Base-by-base conservation (phyloP, 139 green algal species). In the Picochlorum sp. region DNA sequence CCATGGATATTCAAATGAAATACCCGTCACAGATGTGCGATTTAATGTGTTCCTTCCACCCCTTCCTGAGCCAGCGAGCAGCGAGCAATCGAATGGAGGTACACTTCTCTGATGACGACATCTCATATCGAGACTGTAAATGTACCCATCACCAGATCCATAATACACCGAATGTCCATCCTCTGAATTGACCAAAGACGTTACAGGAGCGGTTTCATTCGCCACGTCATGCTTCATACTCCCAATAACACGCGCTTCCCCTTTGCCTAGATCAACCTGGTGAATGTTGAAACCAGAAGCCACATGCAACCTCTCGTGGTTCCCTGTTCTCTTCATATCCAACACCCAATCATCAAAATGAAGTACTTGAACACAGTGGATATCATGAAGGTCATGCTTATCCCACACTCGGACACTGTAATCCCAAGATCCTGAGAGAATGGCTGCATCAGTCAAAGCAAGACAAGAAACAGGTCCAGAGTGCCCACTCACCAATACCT, bases 1-100 rank as follows among this genome's bases (percentile, higher is more conserved):
- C 75, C 82, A 90, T 21, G 84, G 84, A 68, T 87, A 82, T 23
- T 90, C 84, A 13, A 78, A 77, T 10, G 74, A 21, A 23, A 88
- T 60, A 4, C 58, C 65, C 11, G 70, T 58, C 44, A 85, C 58
- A 41, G 23, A 41, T 15, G 16, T 28, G 21, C 10, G n/a, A 45
- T 57, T 68, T 15, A 57, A 24, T 44, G 18, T 59, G 2, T 66
- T 71, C 59, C 80, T 41, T 41, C 34, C 34, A 41, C 34, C 34
- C 34, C 34, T 41, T 41, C 8, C 34, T 41, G 34, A 41, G 8
- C 34, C 34, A 41, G 34, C 34, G 8, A 41, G 34, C 8, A 13
- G 8, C 8, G 34, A 41, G 34, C 34, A 41, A 11, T 41, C 34
- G 34, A 41, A 41, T 41, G 8, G 34, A 41, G 34, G 34, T 41